Evolutionary conservation across 768 basidiomycete genomes (phyloP), one percentile per base, ranked within the genome.

Genomic region (Collybia mongolica): DNA sequence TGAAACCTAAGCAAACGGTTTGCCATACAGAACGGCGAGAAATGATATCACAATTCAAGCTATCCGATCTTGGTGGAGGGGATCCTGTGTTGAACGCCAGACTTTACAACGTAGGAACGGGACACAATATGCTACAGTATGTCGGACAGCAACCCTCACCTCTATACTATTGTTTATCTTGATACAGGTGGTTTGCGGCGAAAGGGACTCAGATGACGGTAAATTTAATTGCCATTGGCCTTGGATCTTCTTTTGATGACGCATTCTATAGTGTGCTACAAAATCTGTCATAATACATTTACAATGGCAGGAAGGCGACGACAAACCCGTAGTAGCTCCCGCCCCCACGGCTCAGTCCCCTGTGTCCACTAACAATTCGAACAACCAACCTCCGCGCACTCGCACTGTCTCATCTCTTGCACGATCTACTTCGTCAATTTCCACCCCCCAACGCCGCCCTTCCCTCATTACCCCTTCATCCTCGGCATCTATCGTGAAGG

Each of bases 131-230:
- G 90, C 73, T 93, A 9, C 91, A 93, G 81, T 86, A 54, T 47
- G 81, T 73, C 41, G 9, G 6, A 12, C n/a, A 14, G 5, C 11
- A 3, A 5, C 29, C 37, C 37, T 32, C 36, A 29, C 6, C 19
- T 26, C 28, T 20, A 24, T 46, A 19, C 29, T 51, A 41, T 2
- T 23, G 4, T n/a, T 46, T 38, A 56, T 28, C 6, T 51, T n/a
- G 39, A 35, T 8, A 23, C 40, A 85, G 83, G 58, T 93, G 91
- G 91, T 93, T 94, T 63, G 91, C 91, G 5, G 90, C 92, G 1
- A 90, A 93, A 56, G 92, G 91, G 0, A 81, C 83, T 4, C 89
- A 90, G 61, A 93, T 94, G 86, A 94, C 93, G 23, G 92, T 92
- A 61, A 36, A 82, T 69, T 8, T 38, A 24, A 24, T 38, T 15